Base-by-base conservation (phyloP, 306 rosid species). In the Glycine tomentella region DNA sequence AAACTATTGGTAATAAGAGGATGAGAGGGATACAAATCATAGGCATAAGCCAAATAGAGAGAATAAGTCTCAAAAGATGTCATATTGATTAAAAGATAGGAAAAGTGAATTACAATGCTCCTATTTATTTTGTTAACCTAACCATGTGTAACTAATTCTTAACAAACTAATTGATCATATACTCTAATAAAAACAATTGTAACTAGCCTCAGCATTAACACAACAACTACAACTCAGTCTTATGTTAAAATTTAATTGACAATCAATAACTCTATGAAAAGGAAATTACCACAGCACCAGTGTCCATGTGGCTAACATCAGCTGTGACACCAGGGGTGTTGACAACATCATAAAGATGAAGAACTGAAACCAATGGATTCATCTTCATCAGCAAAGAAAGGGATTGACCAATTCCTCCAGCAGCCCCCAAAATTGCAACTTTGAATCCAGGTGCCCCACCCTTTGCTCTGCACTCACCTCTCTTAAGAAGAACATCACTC, bases 351-450 rank as follows among this genome's bases (percentile, higher is more conserved):
- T 96, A 96, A 38, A 96, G 99, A 88, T 96, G 99, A 84, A 96
- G 98, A 85, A 90, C 90, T 0, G 99, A 93, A 68, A 96, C 97
- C 50, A 92, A 77, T 40, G 99, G 99, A 20, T 96, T 96, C 13
- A 96, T 96, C 93, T 96, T 96, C 96, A 96, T 85, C 65, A 93
- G 84, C 92, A 96, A 70, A 53, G 98, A 81, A 45, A 96, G 97
- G 74, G 99, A 85, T 73, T 96, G 98, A 50, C 98, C 99, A 74
- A 96, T 96, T 77, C 99, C 97, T 17, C 97, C 98, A 59, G 99
- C 94, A 74, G 98, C 98, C 56, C 99, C 98, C 82, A 96, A 69
- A 34, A 96, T 87, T 6, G 99, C 99, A 3, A 96, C 98, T 72
- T 88, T 96, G 86, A 91, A 93, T 49, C 99, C 98, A 5, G 98